Evolutionary conservation across 2,329 filamentous ascomycete genomes (phyloP).

Genomic region (Alternaria conjuncta): DNA sequence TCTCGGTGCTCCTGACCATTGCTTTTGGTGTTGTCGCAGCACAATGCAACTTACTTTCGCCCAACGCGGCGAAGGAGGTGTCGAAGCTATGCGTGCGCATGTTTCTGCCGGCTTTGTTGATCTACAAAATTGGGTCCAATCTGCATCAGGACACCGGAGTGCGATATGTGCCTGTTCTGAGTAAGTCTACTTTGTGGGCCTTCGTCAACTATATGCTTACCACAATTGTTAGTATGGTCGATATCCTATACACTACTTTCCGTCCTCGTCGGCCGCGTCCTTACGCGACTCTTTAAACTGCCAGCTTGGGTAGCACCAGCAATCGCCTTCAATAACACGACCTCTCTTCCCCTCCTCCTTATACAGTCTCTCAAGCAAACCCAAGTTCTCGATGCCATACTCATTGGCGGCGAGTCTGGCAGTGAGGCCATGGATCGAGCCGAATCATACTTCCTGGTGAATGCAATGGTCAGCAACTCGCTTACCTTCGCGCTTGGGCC

Average conservation of each 20-base stretch:
- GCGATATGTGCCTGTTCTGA: conserved; percentile 58
- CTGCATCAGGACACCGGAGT: conserved; percentile 55
- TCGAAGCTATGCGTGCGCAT: conserved; percentile 60
- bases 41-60: conserved; percentile 58
- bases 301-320: conserved; percentile 62
- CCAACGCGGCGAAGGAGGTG: conserved; percentile 58
- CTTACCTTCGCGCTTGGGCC: conserved; percentile 70
- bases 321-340: conserved; percentile 65
- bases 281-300: conserved; percentile 56
- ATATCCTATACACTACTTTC: conserved; percentile 58
- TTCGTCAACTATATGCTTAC: conserved; percentile 7
- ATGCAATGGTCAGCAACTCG: conserved; percentile 67
- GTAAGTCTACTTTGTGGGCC: conserved; percentile 34
- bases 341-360: conserved; percentile 59
- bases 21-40: conserved; percentile 59
- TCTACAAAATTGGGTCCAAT: conserved; percentile 61
- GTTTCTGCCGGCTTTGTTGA: conserved; percentile 61
- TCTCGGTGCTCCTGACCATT: conserved; percentile 63
- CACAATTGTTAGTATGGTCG: conserved; percentile 55
- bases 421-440: conserved; percentile 62
- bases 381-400: conserved; percentile 60
- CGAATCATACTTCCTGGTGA: conserved; percentile 71
- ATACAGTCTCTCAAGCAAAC: conserved; percentile 62
- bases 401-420: conserved; percentile 54
- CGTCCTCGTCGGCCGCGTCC: conserved; percentile 54